Conservation (phyloP, 1,284 basidiomycete species). For the Ustilago lituana region DNA sequence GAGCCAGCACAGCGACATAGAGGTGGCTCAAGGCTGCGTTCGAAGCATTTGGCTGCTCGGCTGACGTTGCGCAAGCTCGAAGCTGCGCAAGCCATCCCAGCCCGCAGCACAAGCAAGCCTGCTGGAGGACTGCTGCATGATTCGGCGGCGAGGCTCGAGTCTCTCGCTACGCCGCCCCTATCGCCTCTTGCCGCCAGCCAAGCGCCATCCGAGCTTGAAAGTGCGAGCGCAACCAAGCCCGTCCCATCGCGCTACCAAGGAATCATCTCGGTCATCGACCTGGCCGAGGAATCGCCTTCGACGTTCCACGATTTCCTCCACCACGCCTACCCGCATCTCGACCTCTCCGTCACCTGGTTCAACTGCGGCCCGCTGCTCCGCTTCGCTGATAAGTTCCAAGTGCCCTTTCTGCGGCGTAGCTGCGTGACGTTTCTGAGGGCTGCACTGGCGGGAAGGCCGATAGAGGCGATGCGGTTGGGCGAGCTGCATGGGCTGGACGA, state of each 20-base stretch:
- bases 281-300: slow-evolving; percentile 45
- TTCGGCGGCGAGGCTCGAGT: slow-evolving; percentile 17
- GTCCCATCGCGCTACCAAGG: slow-evolving; percentile 12
- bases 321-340: slow-evolving; percentile 55
- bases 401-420: slow-evolving; percentile 36
- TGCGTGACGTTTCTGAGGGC: slow-evolving; percentile 44
- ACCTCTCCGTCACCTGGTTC: slow-evolving; percentile 46
- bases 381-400: slow-evolving; percentile 56
- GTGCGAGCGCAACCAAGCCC: neutral
- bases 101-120: slow-evolving; percentile 10
- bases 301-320: slow-evolving; percentile 55
- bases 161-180: slow-evolving; percentile 36
- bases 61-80: slow-evolving; percentile 26
- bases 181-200: slow-evolving; percentile 13
- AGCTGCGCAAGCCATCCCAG: slow-evolving; percentile 4
- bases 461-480: slow-evolving; percentile 56
- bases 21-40: neutral
- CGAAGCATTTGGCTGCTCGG: slow-evolving; percentile 16
- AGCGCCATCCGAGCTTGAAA: slow-evolving; percentile 2
- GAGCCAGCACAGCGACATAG: neutral
- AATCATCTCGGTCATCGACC: slow-evolving; percentile 34
- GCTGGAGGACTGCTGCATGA: neutral
- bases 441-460: slow-evolving; percentile 52
- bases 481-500: slow-evolving; percentile 47
- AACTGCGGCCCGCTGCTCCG: slow-evolving; percentile 44